Percentiles rank a stretch among this genome's conserved stretches.
Conservation (phyloP, 2,329 filamentous ascomycete species). For the Cladobotryum protrusum region DNA sequence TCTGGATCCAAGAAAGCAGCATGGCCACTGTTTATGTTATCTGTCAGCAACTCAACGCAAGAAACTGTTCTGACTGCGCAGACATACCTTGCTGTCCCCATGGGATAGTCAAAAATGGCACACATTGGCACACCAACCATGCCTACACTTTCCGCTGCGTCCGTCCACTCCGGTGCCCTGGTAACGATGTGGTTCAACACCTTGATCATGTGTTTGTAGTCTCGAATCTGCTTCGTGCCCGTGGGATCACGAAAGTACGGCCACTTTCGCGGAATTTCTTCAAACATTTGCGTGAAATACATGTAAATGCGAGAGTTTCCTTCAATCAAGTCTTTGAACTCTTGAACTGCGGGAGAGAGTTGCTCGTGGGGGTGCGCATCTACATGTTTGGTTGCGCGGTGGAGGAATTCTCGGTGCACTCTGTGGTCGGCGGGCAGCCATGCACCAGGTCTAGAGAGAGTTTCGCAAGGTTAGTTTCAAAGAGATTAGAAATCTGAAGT, state of each 20-base stretch:
- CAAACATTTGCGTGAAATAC: conserved; percentile 62
- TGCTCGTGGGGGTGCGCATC: conserved; percentile 41
- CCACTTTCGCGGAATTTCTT: conserved; percentile 38
- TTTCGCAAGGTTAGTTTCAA: no score
- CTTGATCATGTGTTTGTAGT: conserved; percentile 60
- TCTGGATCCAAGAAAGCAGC: conserved; percentile 50
- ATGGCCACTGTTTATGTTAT: conserved; percentile 31
- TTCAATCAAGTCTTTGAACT: conserved; percentile 63
- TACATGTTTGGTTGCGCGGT: conserved; percentile 47
- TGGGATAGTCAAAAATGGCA: conserved; percentile 50
- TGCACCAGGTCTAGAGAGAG: conserved; percentile 38
- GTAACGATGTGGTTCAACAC: conserved; percentile 57
- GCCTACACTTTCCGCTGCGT: conserved; percentile 43
- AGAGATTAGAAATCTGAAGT: not conserved
- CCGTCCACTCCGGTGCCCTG: conserved; percentile 46
- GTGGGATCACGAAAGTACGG: conserved; percentile 57
- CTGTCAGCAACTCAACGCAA: not conserved
- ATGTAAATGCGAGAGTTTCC: conserved; percentile 57
- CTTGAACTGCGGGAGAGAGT: conserved; percentile 54
- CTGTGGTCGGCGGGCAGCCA: conserved; percentile 62
- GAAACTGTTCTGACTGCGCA: not conserved
- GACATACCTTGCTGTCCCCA: conserved; percentile 44
- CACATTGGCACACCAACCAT: conserved; percentile 50
- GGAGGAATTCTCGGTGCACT: conserved; percentile 58
- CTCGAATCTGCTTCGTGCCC: conserved; percentile 55